phyloP scores from a whole-genome alignment of 805 yeast species.

The Nakazawaea pomicola region DNA sequence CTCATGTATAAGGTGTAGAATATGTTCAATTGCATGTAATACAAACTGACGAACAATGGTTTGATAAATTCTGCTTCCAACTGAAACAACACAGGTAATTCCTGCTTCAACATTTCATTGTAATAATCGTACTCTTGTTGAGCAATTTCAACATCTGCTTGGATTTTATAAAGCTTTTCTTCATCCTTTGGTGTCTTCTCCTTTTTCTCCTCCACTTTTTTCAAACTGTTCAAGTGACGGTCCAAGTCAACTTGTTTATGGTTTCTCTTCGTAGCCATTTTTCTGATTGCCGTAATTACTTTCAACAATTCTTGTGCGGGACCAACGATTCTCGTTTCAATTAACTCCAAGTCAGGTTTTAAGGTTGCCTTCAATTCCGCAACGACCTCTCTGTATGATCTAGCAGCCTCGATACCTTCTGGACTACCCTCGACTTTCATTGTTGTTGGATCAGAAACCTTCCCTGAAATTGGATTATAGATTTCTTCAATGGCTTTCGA shows the following conservation, averaged over 20 bases:
- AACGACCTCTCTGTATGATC: constrained; percentile 84
- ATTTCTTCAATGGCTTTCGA: constrained; percentile 95
- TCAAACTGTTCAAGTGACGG: constrained; percentile 65
- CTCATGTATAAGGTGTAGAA: constrained; percentile 87
- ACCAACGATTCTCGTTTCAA: constrained; percentile 80
- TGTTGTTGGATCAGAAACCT: constrained; percentile 84
- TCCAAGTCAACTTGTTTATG: constrained; percentile 95
- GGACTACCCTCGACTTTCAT: constrained; percentile 90
- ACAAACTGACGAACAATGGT: constrained; percentile 90
- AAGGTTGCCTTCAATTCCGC: constrained; percentile 78
- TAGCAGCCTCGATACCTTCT: constrained; percentile 92
- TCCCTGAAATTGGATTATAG: constrained; percentile 93
- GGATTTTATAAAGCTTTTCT: constrained; percentile 82
- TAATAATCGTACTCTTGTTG: constrained; percentile 95
- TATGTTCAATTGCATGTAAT: constrained; percentile 96
- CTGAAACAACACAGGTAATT: constrained; percentile 81
- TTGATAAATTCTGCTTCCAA: constrained; percentile 89
- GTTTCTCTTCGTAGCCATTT: constrained; percentile 92
- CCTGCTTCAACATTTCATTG: constrained; percentile 89
- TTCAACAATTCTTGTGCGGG: constrained; percentile 90
- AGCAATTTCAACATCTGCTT: constrained; percentile 85
- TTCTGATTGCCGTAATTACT: constrained; percentile 77
- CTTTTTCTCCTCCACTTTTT: constrained; percentile 74
- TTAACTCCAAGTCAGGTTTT: constrained; percentile 89
- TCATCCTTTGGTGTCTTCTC: constrained; percentile 87